Base-by-base conservation (phyloP, 106 monocot genomes). In the Dendrobium officinale region DNA sequence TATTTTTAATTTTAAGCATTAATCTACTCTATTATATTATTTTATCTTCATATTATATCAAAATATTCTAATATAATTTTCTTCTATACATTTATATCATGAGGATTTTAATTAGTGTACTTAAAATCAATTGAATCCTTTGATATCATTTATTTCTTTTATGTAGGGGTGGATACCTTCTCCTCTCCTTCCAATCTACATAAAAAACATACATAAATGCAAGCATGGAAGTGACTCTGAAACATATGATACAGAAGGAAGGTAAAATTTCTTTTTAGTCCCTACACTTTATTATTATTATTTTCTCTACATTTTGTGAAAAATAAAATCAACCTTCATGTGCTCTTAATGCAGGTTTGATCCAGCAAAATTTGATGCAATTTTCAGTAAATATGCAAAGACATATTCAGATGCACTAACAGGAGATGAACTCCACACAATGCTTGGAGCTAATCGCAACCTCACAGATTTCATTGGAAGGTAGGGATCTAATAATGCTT, bases 311-410 rank as follows among this genome's bases (percentile, higher is more conserved):
- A 4, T 27, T 1, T 70, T 72, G 0, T 49, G 1, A 22, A 24
- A 64, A 22, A 22, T 22, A 22, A 24, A 1, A 66, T 66, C 26
- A 8, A 5, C 19, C 20, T 66, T 22, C 64, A 66, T 26, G 6
- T 66, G 64, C 9, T 22, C 26, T 66, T 66, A 26, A 66, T 16
- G 51, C 42, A 77, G 83, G 79, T 85, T 89, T 79, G 83, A 82
- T 15, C 86, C 89, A 55, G 75, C 86, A 33, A 89, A 89, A 67
- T 89, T 89, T 55, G 89, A 89, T 56, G 86, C 83, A 1, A 89
- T 89, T 43, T 89, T 89, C 81, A 86, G 81, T 37, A 89, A 89
- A 64, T 89, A 89, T 72, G 81, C 79, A 4, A n/a, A 6, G 3
- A 73, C 86, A 2, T 48, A 79, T 81, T 72, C 79, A 0, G 59